phyloP scores from a whole-genome alignment of 352 stramenopile species.

The Salisapilia sapeloensis region DNA sequence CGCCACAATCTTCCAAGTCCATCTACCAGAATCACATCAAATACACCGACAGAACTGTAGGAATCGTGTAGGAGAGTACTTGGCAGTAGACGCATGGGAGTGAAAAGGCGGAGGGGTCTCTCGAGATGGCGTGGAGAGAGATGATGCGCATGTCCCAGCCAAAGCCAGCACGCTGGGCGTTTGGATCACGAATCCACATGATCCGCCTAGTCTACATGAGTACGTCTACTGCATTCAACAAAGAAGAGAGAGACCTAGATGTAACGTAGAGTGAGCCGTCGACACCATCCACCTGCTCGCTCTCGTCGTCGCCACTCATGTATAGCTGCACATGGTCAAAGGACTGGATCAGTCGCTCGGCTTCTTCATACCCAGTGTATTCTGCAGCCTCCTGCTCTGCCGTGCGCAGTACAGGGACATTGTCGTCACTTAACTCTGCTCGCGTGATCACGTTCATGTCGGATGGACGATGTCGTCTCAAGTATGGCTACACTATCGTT shows the following conservation, averaged over 20 bases:
- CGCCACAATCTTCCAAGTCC: slow-evolving; percentile 37
- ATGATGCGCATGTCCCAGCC: slow-evolving; percentile 55
- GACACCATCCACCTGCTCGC: slow-evolving; percentile 5
- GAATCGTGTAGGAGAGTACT: slow-evolving; percentile 4
- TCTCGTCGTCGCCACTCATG: slow-evolving; percentile 5
- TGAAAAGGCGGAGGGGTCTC: slow-evolving; percentile 39
- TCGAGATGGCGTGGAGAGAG: slow-evolving; percentile 63
- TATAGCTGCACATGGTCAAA: slow-evolving; percentile 29
- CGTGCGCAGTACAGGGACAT: slow-evolving; percentile 33
- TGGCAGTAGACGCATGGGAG: slow-evolving; percentile 70
- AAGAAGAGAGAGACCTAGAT: slow-evolving; percentile 9
- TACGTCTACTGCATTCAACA: neutral
- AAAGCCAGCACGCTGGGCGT: slow-evolving; percentile 25
- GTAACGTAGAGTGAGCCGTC: slow-evolving; percentile 18
- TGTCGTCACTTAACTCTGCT: slow-evolving; percentile 19
- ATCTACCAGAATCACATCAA: slow-evolving; percentile 11
- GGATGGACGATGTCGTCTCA: no score
- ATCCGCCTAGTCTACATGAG: slow-evolving; percentile 15
- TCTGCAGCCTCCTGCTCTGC: no score
- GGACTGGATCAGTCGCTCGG: slow-evolving; percentile 41
- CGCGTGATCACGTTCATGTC: slow-evolving; percentile 39
- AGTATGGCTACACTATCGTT: no score
- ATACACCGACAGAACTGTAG: neutral
- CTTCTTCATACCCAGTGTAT: slow-evolving; percentile 23
- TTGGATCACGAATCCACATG: slow-evolving; percentile 31